Conservation (phyloP, 2,329 filamentous ascomycete species). For the Sordariomycetes sp. region DNA sequence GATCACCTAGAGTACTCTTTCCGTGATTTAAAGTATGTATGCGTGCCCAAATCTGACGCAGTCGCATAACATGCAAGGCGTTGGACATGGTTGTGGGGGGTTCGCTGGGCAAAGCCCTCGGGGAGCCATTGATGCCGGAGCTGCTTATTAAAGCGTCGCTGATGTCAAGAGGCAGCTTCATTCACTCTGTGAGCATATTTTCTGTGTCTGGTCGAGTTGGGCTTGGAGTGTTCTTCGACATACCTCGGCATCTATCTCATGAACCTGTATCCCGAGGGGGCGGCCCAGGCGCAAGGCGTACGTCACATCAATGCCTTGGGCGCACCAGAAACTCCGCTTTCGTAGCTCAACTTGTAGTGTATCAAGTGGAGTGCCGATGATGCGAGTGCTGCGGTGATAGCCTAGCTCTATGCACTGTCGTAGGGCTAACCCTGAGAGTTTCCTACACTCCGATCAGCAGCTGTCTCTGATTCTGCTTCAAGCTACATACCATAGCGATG, state of each 20-base stretch:
- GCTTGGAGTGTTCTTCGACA: not conserved
- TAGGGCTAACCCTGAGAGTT: not conserved
- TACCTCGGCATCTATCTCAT: conserved; percentile 1
- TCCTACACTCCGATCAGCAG: not conserved
- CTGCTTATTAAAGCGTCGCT: not conserved
- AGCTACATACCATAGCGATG: conserved; percentile 15
- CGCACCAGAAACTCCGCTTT: not conserved
- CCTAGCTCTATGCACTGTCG: conserved; percentile 1
- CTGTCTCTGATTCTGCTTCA: not conserved
- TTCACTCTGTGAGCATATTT: not conserved
- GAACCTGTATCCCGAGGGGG: not conserved
- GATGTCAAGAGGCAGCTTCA: not conserved
- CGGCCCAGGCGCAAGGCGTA: not conserved
- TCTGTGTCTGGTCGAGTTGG: not conserved
- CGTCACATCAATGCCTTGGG: not conserved
- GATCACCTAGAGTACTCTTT: not conserved
- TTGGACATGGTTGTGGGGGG: not conserved
- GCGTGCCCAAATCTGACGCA: not conserved
- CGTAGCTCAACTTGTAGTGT: not conserved
- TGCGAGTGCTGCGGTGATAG: not conserved
- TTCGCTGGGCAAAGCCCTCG: not conserved
- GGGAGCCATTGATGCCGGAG: not conserved
- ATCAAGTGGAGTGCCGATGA: not conserved
- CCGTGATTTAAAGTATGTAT: not conserved
- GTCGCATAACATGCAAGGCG: not conserved